Base-by-base conservation (phyloP, 768 basidiomycete species). In the Termitomyces heimii region DNA sequence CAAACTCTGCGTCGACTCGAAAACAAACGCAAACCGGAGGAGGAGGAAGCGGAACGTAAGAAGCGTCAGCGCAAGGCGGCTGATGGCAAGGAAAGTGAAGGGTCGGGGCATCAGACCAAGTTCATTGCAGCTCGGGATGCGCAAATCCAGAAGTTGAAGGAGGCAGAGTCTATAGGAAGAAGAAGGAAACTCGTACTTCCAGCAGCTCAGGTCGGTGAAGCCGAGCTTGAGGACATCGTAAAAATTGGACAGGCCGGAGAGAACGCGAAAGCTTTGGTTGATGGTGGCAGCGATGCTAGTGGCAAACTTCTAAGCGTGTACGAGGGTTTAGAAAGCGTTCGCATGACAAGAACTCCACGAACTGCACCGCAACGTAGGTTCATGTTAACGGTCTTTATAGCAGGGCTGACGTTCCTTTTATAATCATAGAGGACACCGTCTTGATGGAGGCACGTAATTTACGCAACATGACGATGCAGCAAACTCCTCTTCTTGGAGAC, bases 41-140 rank as follows among this genome's bases (percentile, higher is more conserved):
- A 92, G 22, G 95, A 97, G 56, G 95, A 98, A 62, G 93, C 87
- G 1, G 96, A 98, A 66, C 83, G 91, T 58, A 91, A 86, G 73
- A 97, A 97, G 70, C 84, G 92, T 28, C 88, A 90, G 68, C 86
- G 86, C 54, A 89, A 87, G 62, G 75, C 77, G 48, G 77, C 67
- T 1, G 68, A 70, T 48, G 84, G 80, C 8, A 88, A 92, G 68
- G 88, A 88, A 45, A 85, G 82, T 3, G 80, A 81, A 56, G 69
- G 73, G 10, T 70, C 80, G 6, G 76, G 77, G 9, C 86, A 90
- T 60, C 89, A 95, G 68, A 92, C 93, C 31, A 96, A 97, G 69
- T 99, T 99, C 65, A 83, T 98, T 44, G 88, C 95, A n/a, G 94
- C 94, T 6, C 85, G 96, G 56, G 95, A 98, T 68, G 94, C 94